These are phyloP conservation scores for Akanthomyces lecanii DNA, from an alignment of 2,329 filamentous ascomycete genomes.

Conservation along the genomic window DNA sequence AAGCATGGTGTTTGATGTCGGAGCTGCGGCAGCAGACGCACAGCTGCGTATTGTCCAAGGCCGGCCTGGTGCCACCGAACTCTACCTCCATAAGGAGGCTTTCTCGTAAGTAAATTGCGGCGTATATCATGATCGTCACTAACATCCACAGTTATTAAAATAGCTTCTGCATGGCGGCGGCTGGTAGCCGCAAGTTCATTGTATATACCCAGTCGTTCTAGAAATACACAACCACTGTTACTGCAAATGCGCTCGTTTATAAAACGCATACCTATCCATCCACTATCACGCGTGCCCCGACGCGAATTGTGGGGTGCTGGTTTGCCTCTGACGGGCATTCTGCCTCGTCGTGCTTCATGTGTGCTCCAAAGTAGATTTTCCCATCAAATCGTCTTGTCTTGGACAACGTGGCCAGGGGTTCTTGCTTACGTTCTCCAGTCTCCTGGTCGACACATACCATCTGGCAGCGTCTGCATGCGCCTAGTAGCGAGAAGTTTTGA, in stretches of 20 bases:
- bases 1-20: constrained; percentile 24
- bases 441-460: constrained; percentile 94
- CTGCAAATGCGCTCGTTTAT: not conserved
- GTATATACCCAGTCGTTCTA: not conserved
- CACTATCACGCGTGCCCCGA: constrained; percentile 44
- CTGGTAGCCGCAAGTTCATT: not conserved
- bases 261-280: not conserved
- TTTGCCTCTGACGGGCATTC: not conserved
- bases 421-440: constrained; percentile 71
- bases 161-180: not conserved
- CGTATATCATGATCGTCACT: not conserved
- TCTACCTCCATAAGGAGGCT: constrained; percentile 25
- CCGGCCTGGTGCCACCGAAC: constrained; percentile 17
- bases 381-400: constrained; percentile 81
- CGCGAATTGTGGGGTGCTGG: constrained; percentile 33
- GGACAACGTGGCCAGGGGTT: constrained; percentile 82
- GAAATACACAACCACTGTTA: not conserved
- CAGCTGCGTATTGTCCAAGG: constrained; percentile 22
- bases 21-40: constrained; percentile 20
- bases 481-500: constrained; percentile 66
- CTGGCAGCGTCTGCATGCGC: constrained; percentile 82
- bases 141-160: constrained; percentile 13
- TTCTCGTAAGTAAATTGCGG: constrained; percentile 21
- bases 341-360: constrained; percentile 54
- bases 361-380: constrained; percentile 85